phyloP scores from a whole-genome alignment of 1,139 yeast species.

The Lodderomyces parapsilosis region DNA sequence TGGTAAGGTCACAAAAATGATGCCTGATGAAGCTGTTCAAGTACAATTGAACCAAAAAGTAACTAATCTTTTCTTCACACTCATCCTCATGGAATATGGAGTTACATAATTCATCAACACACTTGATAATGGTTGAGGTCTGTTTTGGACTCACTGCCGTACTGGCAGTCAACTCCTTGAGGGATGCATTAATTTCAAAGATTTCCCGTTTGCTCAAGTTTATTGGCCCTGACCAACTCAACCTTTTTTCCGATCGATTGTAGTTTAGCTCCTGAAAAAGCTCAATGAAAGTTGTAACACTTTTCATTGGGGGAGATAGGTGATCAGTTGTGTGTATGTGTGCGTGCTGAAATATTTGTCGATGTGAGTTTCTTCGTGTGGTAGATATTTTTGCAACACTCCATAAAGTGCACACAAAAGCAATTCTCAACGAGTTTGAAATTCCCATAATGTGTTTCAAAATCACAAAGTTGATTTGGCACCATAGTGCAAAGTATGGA shows the following conservation, averaged over 20 bases:
- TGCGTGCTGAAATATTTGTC: not conserved
- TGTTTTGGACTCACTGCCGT: not conserved
- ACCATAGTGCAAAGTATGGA: too few relatives aligned
- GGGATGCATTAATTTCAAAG: conserved; percentile 1
- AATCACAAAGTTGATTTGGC: too few relatives aligned
- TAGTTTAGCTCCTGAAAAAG: not conserved
- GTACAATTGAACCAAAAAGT: conserved; percentile 9
- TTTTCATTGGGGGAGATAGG: not conserved
- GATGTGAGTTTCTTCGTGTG: not conserved
- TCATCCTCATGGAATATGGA: not conserved
- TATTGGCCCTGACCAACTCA: not conserved
- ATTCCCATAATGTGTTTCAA: too few relatives aligned
- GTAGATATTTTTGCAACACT: conserved; percentile 1
- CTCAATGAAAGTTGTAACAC: not conserved
- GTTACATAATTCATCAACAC: conserved; percentile 1
- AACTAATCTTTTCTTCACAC: conserved; percentile 7
- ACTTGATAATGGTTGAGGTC: not conserved
- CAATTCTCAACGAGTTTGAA: too few relatives aligned
- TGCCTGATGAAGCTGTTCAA: conserved; percentile 6
- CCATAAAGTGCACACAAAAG: not conserved
- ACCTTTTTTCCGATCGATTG: not conserved
- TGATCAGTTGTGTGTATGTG: not conserved
- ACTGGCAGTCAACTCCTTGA: not conserved
- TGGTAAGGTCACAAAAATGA: conserved; percentile 5
- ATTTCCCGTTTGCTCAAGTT: not conserved